Base-by-base conservation (phyloP, 2,329 filamentous ascomycete species). In the Ceratocystis eucalypticola region DNA sequence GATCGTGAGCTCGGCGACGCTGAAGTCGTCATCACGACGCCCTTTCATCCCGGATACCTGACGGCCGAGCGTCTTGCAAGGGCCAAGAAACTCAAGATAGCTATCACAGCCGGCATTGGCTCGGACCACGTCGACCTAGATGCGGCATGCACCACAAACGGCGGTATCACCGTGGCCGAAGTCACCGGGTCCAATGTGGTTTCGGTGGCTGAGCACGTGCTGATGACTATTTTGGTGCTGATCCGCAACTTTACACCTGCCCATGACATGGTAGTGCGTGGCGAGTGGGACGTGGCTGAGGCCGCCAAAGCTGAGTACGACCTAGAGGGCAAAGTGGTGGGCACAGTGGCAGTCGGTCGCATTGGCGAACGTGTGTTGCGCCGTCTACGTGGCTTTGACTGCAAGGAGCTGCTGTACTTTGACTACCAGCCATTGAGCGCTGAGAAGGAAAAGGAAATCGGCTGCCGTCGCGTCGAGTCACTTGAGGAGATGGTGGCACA, bases 301-400 rank as follows among this genome's bases (percentile, higher is more conserved):
- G 93, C 92, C 30, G 94, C 94, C 76, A 97, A 97, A 88, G 92
- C 96, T 80, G 93, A 97, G 82, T 99, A 87, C 77, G 94, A 99
- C 75, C 87, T 99, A 67, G 94, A 97, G 84, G 82, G 83, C 82
- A 99, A 99, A 86, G 89, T 95, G 62, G 94, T 99, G 72, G 94
- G 94, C 74, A 99, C 94, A 75, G 94, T 99, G 68, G 94, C 89
- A 74, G 92, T 97, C 69, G 94, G 94, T 77, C 91, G 94, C 76
- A 99, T 99, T 73, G 94, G 94, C 74, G 92, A 97, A 86, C 92
- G 94, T 79, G 94, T 99, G 68, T 86, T 99, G 72, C 89, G 93
- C 77, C 87, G 94, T 71, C 88, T 99, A 74, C 96, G 95, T 86
- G 82, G 92, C 71, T 99, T 99, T 75, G 93, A 96, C 83, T 99